A percentile compares a stretch with the other conserved stretches of the same genome.
Evolutionary conservation across 371 early-diverging fungal species (phyloP).

Genomic region (Paraphysoderma sedebokerense): DNA sequence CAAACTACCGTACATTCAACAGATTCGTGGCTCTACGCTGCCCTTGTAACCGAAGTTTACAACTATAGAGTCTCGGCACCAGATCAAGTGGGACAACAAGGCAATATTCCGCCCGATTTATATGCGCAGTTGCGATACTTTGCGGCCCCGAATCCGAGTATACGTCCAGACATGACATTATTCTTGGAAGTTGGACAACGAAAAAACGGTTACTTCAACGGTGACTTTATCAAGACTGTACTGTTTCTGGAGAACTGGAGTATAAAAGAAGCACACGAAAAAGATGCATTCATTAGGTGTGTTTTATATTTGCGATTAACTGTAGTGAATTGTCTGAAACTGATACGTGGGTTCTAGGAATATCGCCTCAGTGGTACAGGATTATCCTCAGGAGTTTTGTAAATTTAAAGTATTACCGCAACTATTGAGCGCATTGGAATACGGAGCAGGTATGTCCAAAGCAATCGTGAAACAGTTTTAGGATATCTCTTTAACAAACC

Average conservation of each 20-base stretch:
- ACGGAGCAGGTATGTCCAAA: conserved; percentile 49
- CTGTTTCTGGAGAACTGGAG: conserved; percentile 72
- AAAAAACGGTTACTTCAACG: conserved; percentile 50
- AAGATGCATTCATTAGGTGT: conserved; percentile 51
- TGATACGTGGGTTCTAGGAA: conserved; percentile 13
- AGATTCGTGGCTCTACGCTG: conserved; percentile 68
- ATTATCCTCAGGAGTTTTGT: conserved; percentile 63
- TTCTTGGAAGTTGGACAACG: conserved; percentile 47
- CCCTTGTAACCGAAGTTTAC: conserved; percentile 59
- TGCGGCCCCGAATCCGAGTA: conserved; percentile 27
- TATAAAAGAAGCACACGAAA: conserved; percentile 65
- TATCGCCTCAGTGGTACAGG: conserved; percentile 34
- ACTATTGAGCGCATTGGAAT: conserved; percentile 73
- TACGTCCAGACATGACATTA: conserved; percentile 40
- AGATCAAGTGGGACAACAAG: conserved; percentile 35
- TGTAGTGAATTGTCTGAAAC: conserved; percentile 1
- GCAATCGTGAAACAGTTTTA: not conserved
- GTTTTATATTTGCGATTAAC: conserved; percentile 9
- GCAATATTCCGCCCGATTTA: conserved; percentile 36
- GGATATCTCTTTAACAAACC: not conserved
- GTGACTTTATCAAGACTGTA: conserved; percentile 53
- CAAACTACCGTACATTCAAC: too few relatives aligned
- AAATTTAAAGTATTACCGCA: conserved; percentile 80
- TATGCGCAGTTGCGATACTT: conserved; percentile 24
- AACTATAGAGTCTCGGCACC: conserved; percentile 43